These are phyloP conservation scores for Rubia occidens DNA, from an alignment of 305 asterid species.

Conservation along the genomic window DNA sequence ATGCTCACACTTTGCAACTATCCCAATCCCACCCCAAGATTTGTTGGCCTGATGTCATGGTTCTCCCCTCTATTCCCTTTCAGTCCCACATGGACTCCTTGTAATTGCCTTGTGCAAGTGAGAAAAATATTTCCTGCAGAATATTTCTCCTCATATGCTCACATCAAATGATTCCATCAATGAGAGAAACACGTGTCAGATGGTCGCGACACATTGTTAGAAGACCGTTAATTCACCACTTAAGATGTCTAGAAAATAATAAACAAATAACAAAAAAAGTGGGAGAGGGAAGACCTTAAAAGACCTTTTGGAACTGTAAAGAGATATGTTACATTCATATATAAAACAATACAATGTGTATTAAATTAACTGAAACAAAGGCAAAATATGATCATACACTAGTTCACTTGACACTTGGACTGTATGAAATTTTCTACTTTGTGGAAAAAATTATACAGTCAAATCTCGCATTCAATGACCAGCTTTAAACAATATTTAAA, in stretches of 20 bases:
- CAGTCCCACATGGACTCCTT: background rate
- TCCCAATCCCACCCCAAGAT: background rate
- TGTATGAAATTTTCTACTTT: too few species aligned
- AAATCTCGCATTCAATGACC: too few species aligned
- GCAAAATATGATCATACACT: background rate
- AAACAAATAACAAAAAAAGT: background rate
- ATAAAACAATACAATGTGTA: background rate
- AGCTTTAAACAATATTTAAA: background rate
- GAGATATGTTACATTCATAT: background rate
- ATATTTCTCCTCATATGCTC: background rate
- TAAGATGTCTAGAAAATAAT: background rate
- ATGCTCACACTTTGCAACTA: too few species aligned
- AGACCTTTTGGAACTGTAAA: background rate
- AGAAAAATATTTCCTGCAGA: background rate
- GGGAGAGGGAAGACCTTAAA: background rate
- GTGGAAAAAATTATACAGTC: too few species aligned
- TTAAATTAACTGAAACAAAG: background rate
- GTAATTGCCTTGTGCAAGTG: background rate
- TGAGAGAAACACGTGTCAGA: background rate
- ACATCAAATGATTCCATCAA: background rate
- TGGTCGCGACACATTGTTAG: background rate
- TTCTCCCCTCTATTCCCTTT: background rate
- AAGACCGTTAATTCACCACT: background rate
- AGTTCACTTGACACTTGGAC: background rate
- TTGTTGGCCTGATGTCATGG: background rate